Percentiles rank a stretch among this genome's conserved stretches.
Evolutionary conservation across 495 filamentous ascomycete genomes (phyloP).

Genomic region (Stereocaulon alpinum): DNA sequence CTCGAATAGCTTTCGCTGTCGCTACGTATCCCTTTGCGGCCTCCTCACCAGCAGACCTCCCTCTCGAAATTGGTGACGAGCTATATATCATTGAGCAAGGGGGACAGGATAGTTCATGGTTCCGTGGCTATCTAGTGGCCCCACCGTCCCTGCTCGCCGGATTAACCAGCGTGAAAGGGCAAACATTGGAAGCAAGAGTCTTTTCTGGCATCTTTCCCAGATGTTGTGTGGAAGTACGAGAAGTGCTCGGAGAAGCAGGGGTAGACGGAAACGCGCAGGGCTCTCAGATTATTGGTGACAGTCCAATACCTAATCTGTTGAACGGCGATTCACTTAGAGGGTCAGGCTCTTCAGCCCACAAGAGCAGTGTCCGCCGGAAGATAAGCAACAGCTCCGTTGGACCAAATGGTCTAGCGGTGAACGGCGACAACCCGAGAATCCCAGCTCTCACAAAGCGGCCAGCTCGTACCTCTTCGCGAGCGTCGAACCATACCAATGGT

Average conservation of each 20-base stretch:
- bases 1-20: constrained; percentile 94
- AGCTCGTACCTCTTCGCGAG: constrained; percentile 6
- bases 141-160: constrained; percentile 88
- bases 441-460: neutral
- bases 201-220: constrained; percentile 95
- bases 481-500: neutral
- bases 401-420: neutral
- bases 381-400: constrained; percentile 6
- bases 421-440: constrained; percentile 12
- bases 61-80: constrained; percentile 93
- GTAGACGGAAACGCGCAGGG: constrained; percentile 25
- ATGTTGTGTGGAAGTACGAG: constrained; percentile 79
- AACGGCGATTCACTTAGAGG: constrained; percentile 6
- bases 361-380: constrained; percentile 7
- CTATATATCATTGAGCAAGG: constrained; percentile 96
- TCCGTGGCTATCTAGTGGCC: constrained; percentile 86
- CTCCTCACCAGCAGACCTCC: constrained; percentile 80
- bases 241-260: constrained; percentile 56
- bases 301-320: neutral
- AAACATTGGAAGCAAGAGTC: constrained; percentile 87
- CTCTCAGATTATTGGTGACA: constrained; percentile 11
- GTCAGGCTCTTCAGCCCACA: constrained; percentile 10
- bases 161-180: constrained; percentile 81
- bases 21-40: constrained; percentile 87
- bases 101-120: constrained; percentile 79